These are phyloP conservation scores for Proteromonas lacertae DNA, from an alignment of 352 stramenopile genomes.

Conservation along the genomic window DNA sequence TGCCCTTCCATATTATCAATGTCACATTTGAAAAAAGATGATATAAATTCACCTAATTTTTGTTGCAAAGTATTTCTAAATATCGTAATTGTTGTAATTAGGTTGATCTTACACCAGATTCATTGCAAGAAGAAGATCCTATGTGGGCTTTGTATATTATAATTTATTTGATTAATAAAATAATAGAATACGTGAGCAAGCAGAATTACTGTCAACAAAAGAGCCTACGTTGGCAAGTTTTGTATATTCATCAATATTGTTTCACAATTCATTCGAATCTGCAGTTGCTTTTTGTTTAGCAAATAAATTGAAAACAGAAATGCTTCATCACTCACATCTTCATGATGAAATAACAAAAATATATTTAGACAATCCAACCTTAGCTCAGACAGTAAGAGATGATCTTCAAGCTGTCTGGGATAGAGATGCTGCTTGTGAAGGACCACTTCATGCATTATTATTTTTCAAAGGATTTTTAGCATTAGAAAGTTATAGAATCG, in stretches of 20 bases:
- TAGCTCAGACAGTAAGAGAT: conserved; percentile 8
- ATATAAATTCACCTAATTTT: too few species aligned
- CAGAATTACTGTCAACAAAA: background rate
- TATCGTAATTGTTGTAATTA: too few species aligned
- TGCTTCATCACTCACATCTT: background rate
- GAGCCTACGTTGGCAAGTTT: background rate
- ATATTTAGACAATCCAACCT: background rate
- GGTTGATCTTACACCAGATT: too few species aligned
- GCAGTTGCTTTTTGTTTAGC: background rate
- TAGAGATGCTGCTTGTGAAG: conserved; percentile 17
- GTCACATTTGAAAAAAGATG: too few species aligned
- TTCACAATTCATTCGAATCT: background rate
- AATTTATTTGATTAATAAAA: too few species aligned
- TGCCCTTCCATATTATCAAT: too few species aligned
- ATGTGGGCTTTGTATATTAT: too few species aligned
- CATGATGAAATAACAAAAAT: background rate
- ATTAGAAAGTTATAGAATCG: conserved; percentile 14
- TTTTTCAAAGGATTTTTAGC: conserved; percentile 21
- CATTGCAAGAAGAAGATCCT: too few species aligned
- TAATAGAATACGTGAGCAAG: background rate
- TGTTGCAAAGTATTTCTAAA: too few species aligned
- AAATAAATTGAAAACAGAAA: background rate
- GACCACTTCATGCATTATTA: conserved; percentile 16
- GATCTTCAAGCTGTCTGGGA: conserved; percentile 12
- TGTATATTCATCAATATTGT: background rate